These are phyloP conservation scores for Penicillium canariense DNA, from an alignment of 495 filamentous ascomycete genomes.

Conservation along the genomic window DNA sequence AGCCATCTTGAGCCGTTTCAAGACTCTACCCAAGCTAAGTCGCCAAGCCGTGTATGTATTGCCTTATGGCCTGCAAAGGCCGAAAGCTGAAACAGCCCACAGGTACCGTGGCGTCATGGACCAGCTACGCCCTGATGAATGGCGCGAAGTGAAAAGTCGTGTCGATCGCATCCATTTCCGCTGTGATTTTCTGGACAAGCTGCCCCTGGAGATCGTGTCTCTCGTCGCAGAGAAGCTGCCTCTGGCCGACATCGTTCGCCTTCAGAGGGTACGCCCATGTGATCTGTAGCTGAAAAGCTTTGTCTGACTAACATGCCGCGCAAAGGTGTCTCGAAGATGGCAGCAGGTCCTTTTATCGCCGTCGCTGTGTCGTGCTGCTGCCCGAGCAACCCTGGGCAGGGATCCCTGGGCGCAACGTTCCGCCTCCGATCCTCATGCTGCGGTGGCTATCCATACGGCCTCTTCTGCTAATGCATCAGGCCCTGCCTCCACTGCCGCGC, in stretches of 20 bases:
- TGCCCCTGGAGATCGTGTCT: slow-evolving; percentile 34
- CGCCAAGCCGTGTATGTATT: slow-evolving; percentile 6
- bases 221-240: slow-evolving; percentile 24
- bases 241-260: slow-evolving; percentile 25
- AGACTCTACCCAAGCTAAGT: neutral
- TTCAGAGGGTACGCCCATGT: slow-evolving; percentile 26
- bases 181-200: slow-evolving; percentile 33
- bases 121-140: slow-evolving; percentile 31
- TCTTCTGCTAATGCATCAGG: neutral
- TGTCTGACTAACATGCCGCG: neutral
- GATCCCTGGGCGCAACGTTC: neutral
- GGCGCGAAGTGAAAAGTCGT: slow-evolving; percentile 30
- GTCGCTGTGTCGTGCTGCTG: slow-evolving; percentile 11
- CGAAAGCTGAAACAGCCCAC: neutral
- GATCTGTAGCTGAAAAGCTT: neutral
- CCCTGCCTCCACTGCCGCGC: neutral
- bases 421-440: neutral
- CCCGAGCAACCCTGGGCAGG: slow-evolving; percentile 13
- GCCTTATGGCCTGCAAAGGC: neutral
- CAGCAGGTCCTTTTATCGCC: slow-evolving; percentile 27
- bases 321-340: slow-evolving; percentile 37
- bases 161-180: slow-evolving; percentile 22
- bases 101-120: slow-evolving; percentile 32
- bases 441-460: neutral
- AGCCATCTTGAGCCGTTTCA: neutral